Conservation (phyloP, 192 early-diverging fungal species). For the Coemansia brasiliensis region DNA sequence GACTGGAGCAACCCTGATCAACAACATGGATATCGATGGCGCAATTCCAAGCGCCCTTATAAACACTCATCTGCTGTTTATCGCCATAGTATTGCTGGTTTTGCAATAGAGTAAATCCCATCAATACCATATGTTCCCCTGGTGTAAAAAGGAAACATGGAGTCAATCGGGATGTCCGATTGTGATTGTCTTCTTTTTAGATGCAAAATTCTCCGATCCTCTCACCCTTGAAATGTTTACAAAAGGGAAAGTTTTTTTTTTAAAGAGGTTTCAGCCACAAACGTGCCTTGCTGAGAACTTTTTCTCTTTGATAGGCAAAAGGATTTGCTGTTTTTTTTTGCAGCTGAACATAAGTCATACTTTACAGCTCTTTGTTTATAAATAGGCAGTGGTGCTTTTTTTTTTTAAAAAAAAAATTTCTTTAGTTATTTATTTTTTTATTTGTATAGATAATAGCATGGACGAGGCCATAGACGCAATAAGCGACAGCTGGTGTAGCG, state of each 20-base stretch:
- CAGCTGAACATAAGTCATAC: neutral
- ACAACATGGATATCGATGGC: constrained; percentile 22
- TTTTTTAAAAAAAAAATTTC: neutral
- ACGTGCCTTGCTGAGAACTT: neutral
- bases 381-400: constrained; percentile 4
- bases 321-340: constrained; percentile 1
- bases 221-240: neutral
- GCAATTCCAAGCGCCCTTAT: neutral
- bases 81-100: neutral
- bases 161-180: no score
- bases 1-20: constrained; percentile 11
- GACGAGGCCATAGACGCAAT: neutral
- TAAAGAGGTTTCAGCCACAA: neutral
- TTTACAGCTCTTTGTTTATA: neutral
- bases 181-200: no score
- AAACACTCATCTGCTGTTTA: neutral
- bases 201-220: neutral
- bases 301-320: neutral
- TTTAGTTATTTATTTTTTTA: neutral
- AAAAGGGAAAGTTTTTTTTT: neutral
- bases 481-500: constrained; percentile 35
- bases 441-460: constrained; percentile 3
- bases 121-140: neutral
- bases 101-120: neutral
- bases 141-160: no score